Evolutionary conservation across 2,329 filamentous ascomycete genomes (phyloP), one percentile per base, ranked within the genome.

Genomic region (Penicillium sp.): DNA sequence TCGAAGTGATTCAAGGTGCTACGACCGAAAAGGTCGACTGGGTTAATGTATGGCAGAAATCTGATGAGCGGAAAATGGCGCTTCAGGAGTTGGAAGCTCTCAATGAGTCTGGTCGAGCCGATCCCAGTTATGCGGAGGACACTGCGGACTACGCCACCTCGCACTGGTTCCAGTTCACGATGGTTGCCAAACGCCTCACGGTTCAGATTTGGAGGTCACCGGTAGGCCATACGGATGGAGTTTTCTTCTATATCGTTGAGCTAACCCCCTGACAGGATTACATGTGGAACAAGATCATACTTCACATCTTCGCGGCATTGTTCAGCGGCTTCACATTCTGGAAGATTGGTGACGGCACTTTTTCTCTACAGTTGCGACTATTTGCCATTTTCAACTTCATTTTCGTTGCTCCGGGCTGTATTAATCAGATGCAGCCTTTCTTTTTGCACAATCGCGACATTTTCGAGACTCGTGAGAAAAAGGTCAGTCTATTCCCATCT

Each of bases 341-440:
- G 81, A 79, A 77, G 66, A 76, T 85, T 24, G 81, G 81, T 0
- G 65, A 79, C 47, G 76, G 73, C 0, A 73, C 81, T 0, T 72
- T 67, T 12, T 80, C 80, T 31, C 61, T 84, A 16, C 81, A 84
- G 63, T 68, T 82, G 28, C 76, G 79, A 36, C 69, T 85, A 2
- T 85, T 85, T 59, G 81, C 81, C 9, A 72, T 85, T 44, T 85
- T 85, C 73, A 82, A 84, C 63, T 85, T 85, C 67, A 82, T 84
- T 53, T 85, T 85, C 56, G 80, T 85, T 39, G 80, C 82, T 0
- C 81, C 81, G 0, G 81, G 82, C 50, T 78, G 82, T 44, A 75
- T 85, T 59, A 79, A 79, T 23, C 82, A 85, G 63, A 75, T 84
- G 36, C 81, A 84, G 65, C 82, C 82, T 0, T 74, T 84, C 28